Evolutionary conservation across 2,329 filamentous ascomycete species (phyloP), one percentile per base, ranked within the genome.

Genomic region (Talaromyces sp.): DNA sequence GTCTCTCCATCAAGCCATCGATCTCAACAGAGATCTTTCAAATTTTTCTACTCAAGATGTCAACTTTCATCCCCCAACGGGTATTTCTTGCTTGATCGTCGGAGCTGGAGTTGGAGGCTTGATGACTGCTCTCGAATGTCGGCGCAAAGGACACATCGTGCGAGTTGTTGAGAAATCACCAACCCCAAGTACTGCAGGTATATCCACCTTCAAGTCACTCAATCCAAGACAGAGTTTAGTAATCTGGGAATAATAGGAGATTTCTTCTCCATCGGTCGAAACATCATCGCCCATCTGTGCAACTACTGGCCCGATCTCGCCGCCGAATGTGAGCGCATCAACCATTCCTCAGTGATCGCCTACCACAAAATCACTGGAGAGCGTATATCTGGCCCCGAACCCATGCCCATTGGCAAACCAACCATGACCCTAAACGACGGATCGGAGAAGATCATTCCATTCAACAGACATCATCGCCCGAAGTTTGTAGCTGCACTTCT

Each of bases 71-170:
- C 65, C 70, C 49, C 13, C 56, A 31, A 69, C 72, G 1, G 66
- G 67, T 5, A 65, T 74, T 40, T 67, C 67, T 7, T 63, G 71
- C 31, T 66, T 74, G 1, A 70, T 76, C 11, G 69, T 73, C 1
- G 73, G 73, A 10, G 72, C 69, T 15, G 74, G 73, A 5, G 68
- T 74, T 6, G 73, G 67, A 11, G 74, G 73, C 19, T 61, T 76
- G 19, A 68, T 70, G 43, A 64, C 72, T 8, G 69, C 68, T 1
- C 62, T 75, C 6, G 73, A 76, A 63, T 73, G 71, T 65, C 70
- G 70, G 63, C 69, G 74, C 38, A 72, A 74, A 58, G 74, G 73
- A 15, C 71, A 73, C 59, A 58, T 71, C 8, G 71, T 74, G n/a
- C 64, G 69, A 19, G 66, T 76, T 22, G 45, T 74, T 3, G 74